These are phyloP conservation scores for Eutrema salsugineum DNA, from an alignment of 441 rosid species.

Conservation along the genomic window DNA sequence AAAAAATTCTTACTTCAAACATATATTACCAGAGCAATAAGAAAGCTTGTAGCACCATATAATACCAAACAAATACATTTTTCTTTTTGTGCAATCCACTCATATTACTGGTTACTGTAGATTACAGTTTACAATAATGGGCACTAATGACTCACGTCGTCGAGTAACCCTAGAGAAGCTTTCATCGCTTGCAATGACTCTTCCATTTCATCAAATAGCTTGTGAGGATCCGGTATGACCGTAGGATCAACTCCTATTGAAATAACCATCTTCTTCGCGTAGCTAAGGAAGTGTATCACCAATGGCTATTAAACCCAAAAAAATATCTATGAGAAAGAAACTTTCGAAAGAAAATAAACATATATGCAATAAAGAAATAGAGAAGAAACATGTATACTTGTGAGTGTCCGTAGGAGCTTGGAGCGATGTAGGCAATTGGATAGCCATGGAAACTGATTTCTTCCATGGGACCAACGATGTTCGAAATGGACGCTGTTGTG, in stretches of 20 bases:
- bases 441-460: neutral
- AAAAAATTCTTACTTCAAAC: no score
- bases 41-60: no score
- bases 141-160: no score
- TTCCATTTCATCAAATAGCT: conserved; percentile 39
- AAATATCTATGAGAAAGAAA: neutral
- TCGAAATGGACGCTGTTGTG: neutral
- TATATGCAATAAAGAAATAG: no score
- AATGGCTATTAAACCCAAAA: conserved; percentile 40
- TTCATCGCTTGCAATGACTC: conserved; percentile 36
- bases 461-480: neutral
- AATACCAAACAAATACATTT: no score
- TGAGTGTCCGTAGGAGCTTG: neutral
- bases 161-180: neutral
- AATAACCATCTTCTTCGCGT: conserved; percentile 39
- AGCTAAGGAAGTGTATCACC: conserved; percentile 56
- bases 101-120: no score
- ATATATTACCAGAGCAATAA: no score
- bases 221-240: conserved; percentile 14
- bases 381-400: neutral
- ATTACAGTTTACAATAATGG: no score
- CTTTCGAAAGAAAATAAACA: no score
- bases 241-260: conserved; percentile 53
- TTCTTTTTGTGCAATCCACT: no score
- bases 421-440: neutral